Conservation (phyloP, 129 eudicot species). For the Pittosporum tobira region DNA sequence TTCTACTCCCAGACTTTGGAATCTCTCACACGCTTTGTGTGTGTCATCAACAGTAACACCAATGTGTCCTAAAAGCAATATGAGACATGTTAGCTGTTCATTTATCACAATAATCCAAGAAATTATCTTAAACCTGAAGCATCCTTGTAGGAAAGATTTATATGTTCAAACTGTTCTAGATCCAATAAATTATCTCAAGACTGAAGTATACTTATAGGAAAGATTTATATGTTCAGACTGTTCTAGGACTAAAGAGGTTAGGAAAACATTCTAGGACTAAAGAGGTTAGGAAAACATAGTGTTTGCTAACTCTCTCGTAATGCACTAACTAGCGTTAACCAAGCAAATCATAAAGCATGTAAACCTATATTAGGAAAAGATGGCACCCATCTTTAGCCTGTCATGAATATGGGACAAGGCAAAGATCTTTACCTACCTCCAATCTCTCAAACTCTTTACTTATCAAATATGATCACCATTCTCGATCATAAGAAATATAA, state of each 20-base stretch:
- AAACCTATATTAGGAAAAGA: background rate
- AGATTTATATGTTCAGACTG: background rate
- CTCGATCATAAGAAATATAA: too few species aligned
- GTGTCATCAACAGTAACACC: conserved; percentile 93
- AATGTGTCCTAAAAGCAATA: conserved; percentile 67
- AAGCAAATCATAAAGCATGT: background rate
- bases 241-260: too few species aligned
- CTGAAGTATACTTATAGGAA: background rate
- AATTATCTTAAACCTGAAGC: background rate
- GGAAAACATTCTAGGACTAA: too few species aligned
- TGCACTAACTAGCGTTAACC: background rate
- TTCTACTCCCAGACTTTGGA: conserved; percentile 50
- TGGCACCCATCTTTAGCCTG: background rate
- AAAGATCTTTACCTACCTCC: too few species aligned
- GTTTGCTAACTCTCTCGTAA: too few species aligned
- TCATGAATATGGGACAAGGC: too few species aligned
- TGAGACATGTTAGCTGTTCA: conserved; percentile 4
- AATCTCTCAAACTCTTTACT: too few species aligned
- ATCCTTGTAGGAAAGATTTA: background rate
- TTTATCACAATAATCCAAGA: background rate
- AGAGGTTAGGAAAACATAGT: too few species aligned
- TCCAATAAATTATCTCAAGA: background rate
- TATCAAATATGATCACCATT: too few species aligned
- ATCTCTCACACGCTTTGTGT: conserved; percentile 80
- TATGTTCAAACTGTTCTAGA: too few species aligned